These are phyloP conservation scores for Candida piceae DNA, from an alignment of 805 yeast genomes.

Conservation along the genomic window DNA sequence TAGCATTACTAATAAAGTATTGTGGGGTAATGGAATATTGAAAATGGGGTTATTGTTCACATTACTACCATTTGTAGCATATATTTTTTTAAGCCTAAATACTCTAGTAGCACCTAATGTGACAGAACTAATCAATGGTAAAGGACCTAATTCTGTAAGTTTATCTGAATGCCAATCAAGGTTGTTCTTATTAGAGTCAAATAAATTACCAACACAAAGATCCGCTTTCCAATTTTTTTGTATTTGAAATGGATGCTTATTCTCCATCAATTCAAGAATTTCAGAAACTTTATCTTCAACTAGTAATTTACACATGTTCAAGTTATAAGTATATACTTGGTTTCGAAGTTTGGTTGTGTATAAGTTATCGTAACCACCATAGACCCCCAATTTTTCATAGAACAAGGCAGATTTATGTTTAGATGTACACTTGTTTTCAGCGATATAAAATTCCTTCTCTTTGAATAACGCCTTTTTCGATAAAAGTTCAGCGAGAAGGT, in stretches of 20 bases:
- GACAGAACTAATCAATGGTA: constrained; percentile 60
- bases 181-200: constrained; percentile 42
- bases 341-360: constrained; percentile 11
- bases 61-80: constrained; percentile 14
- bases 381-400: constrained; percentile 7
- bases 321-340: constrained; percentile 21
- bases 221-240: constrained; percentile 45
- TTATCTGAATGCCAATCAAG: constrained; percentile 78
- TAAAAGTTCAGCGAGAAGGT: constrained; percentile 38
- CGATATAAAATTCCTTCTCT: constrained; percentile 49
- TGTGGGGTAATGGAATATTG: constrained; percentile 64
- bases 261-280: constrained; percentile 15
- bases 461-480: constrained; percentile 36
- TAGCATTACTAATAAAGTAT: constrained; percentile 65
- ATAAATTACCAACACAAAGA: constrained; percentile 52
- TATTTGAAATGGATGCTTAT: constrained; percentile 34
- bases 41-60: constrained; percentile 31
- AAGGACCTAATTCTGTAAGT: constrained; percentile 67
- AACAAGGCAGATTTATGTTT: constrained; percentile 47
- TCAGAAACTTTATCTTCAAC: constrained; percentile 37
- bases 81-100: constrained; percentile 49
- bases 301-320: constrained; percentile 36
- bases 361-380: constrained; percentile 8
- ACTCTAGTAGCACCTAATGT: constrained; percentile 68
- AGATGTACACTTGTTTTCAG: constrained; percentile 56